Evolutionary conservation across 371 early-diverging fungal species (phyloP).

Genomic region (Mucor velutinosus): DNA sequence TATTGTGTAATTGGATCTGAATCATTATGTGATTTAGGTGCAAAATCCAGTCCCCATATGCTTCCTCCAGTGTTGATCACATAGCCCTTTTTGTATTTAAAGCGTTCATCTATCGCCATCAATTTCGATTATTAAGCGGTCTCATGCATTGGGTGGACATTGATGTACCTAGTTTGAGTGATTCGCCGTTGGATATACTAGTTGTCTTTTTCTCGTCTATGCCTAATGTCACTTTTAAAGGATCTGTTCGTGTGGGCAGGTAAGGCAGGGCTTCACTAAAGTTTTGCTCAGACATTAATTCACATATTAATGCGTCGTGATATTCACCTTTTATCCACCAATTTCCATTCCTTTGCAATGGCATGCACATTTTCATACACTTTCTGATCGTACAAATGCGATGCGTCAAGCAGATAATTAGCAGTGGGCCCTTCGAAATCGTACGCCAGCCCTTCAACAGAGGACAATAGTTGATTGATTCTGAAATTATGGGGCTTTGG

Average conservation of each 20-base stretch:
- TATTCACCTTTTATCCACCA: constrained; percentile 15
- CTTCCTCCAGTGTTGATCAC: constrained; percentile 56
- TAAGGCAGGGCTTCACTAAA: constrained; percentile 23
- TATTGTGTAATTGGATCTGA: constrained; percentile 41
- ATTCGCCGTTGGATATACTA: constrained; percentile 2
- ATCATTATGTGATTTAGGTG: constrained; percentile 30
- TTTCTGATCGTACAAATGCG: constrained; percentile 5
- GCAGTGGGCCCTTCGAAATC: constrained; percentile 18
- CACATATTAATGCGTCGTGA: neutral
- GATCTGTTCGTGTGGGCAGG: constrained; percentile 10
- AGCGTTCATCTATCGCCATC: constrained; percentile 12
- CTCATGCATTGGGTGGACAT: neutral
- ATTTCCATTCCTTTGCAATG: constrained; percentile 15
- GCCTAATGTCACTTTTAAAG: constrained; percentile 16
- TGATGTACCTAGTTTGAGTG: constrained; percentile 12
- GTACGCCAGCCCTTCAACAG: neutral
- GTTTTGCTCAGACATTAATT: neutral
- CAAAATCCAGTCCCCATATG: constrained; percentile 65
- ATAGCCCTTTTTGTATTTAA: constrained; percentile 25
- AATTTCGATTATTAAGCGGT: neutral
- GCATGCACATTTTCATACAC: constrained; percentile 20
- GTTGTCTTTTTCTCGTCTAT: constrained; percentile 2
- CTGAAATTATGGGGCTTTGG: neutral
- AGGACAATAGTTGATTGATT: neutral
- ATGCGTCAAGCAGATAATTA: constrained; percentile 13